Evolutionary conservation across 2,329 filamentous ascomycete genomes (phyloP).

Genomic region (Fusarium scirpi): DNA sequence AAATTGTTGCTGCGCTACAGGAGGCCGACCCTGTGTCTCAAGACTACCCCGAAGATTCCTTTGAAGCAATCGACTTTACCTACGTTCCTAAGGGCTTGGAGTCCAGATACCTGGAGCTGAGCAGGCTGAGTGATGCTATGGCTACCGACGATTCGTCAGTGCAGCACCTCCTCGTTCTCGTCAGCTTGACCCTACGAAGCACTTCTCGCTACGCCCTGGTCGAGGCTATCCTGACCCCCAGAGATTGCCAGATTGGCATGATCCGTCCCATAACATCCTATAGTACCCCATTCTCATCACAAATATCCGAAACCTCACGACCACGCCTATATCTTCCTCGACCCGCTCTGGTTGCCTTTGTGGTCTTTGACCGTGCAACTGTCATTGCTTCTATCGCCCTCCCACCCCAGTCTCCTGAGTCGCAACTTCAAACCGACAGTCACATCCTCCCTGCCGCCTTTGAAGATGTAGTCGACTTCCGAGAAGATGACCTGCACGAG

Average conservation of each 20-base stretch:
- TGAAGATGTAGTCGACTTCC: constrained; percentile 88
- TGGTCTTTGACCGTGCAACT: constrained; percentile 82
- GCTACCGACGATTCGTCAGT: constrained; percentile 63
- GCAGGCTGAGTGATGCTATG: constrained; percentile 63
- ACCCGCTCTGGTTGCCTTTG: constrained; percentile 82
- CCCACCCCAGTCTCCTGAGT: constrained; percentile 77
- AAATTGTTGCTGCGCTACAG: constrained; percentile 72
- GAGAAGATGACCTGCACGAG: constrained; percentile 71
- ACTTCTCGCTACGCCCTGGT: constrained; percentile 77
- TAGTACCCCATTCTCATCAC: constrained; percentile 62
- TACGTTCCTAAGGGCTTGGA: constrained; percentile 70
- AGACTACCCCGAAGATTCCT: constrained; percentile 66
- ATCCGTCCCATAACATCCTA: constrained; percentile 77
- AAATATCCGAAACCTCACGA: constrained; percentile 53
- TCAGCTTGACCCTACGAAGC: constrained; percentile 65
- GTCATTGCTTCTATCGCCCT: constrained; percentile 80
- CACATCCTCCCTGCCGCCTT: constrained; percentile 75
- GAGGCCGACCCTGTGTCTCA: constrained; percentile 63
- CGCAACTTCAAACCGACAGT: constrained; percentile 77
- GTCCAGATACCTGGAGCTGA: constrained; percentile 62
- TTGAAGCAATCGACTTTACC: constrained; percentile 84
- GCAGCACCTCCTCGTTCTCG: constrained; percentile 72
- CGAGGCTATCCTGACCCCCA: constrained; percentile 73
- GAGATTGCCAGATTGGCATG: constrained; percentile 69
- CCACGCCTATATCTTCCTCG: constrained; percentile 82